Evolutionary conservation across 1,284 basidiomycete species (phyloP).

Genomic region (Cryptococcus sp.): DNA sequence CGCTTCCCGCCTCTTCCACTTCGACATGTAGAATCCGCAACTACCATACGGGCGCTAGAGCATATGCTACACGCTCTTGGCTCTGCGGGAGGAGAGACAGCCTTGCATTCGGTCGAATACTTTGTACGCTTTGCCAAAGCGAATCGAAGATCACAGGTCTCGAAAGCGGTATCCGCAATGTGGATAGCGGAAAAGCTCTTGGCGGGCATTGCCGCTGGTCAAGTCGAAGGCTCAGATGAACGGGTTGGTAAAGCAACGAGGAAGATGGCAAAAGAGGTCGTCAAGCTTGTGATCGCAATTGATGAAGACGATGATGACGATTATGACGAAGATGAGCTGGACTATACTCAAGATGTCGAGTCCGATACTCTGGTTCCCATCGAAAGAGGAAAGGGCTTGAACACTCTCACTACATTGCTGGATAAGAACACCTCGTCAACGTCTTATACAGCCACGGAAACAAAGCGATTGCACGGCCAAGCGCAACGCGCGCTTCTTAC

Average conservation of each 20-base stretch:
- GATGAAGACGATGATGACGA: conserved; percentile 69
- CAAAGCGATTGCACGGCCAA: conserved; percentile 44
- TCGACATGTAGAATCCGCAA: conserved; percentile 62
- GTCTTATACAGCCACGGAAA: conserved; percentile 30
- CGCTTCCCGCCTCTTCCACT: conserved; percentile 57
- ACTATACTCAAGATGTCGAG: conserved; percentile 12
- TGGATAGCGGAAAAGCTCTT: conserved; percentile 77
- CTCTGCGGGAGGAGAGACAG: conserved; percentile 63
- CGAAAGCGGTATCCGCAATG: conserved; percentile 67
- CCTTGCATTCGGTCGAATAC: conserved; percentile 77
- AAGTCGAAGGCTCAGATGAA: conserved; percentile 28
- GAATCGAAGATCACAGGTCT: conserved; percentile 47
- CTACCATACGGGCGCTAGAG: conserved; percentile 62
- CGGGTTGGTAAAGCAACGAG: conserved; percentile 58
- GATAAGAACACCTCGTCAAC: conserved; percentile 36
- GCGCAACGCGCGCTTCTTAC: conserved; percentile 58
- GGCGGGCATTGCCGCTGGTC: conserved; percentile 65
- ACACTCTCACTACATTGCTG: conserved; percentile 49
- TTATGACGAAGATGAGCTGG: conserved; percentile 55
- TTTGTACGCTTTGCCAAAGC: conserved; percentile 63
- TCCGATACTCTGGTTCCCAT: conserved; percentile 50
- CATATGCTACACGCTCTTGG: conserved; percentile 74
- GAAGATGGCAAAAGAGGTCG: conserved; percentile 66
- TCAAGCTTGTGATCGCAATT: conserved; percentile 64
- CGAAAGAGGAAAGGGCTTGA: conserved; percentile 63